Evolutionary conservation across 2,329 filamentous ascomycete genomes (phyloP).

Genomic region (Sclerotinia minor): DNA sequence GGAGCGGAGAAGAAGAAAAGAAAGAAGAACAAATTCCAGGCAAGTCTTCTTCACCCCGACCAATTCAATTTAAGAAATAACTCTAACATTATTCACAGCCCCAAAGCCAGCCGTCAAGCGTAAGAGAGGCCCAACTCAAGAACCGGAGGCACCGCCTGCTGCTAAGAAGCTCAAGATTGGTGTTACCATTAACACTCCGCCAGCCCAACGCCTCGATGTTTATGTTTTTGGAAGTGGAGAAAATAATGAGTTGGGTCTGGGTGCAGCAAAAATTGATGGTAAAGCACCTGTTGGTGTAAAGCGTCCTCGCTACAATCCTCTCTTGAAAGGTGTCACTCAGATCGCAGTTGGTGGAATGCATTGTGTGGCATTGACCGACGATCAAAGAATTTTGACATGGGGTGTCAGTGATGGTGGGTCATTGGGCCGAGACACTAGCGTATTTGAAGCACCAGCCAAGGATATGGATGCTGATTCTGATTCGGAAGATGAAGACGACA

Average conservation of each 20-base stretch:
- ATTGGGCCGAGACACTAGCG: constrained; percentile 68
- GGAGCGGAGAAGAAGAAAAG: background rate
- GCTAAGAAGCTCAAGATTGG: constrained; percentile 19
- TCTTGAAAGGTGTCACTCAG: constrained; percentile 68
- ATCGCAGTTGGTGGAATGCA: constrained; percentile 83
- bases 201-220: constrained; percentile 56
- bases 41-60: background rate
- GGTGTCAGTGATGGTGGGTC: constrained; percentile 85
- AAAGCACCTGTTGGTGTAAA: constrained; percentile 70
- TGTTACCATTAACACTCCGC: constrained; percentile 2
- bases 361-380: constrained; percentile 70
- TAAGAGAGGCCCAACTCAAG: constrained; percentile 6
- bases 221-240: constrained; percentile 80
- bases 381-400: constrained; percentile 83
- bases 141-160: constrained; percentile 1
- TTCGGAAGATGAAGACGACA: constrained; percentile 49
- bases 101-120: background rate
- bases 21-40: background rate
- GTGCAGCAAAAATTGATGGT: constrained; percentile 60
- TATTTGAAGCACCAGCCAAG: constrained; percentile 58
- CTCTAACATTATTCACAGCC: constrained; percentile 1
- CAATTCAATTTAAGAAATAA: background rate
- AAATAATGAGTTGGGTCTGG: constrained; percentile 80
- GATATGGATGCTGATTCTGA: constrained; percentile 53
- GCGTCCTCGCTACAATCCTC: constrained; percentile 68